Evolutionary conservation across 257 asterid genomes (phyloP).

Genomic region (Penstemon barbatus): DNA sequence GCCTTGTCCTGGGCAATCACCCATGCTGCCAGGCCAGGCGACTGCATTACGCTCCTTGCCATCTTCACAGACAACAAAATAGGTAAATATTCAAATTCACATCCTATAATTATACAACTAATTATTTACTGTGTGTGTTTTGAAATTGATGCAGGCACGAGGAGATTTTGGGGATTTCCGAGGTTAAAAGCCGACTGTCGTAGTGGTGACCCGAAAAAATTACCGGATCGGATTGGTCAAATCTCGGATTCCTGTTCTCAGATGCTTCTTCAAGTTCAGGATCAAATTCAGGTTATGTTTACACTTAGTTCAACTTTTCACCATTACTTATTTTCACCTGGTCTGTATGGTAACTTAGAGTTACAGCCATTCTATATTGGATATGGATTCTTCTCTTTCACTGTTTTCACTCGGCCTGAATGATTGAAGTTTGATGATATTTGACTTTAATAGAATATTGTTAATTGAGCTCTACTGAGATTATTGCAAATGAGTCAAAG

Average conservation of each 20-base stretch:
- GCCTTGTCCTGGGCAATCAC: constrained; percentile 83
- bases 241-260: constrained; percentile 80
- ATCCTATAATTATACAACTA: background rate
- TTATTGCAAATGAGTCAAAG: background rate
- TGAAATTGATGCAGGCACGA: constrained; percentile 39
- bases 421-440: constrained; percentile 3
- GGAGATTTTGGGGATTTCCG: constrained; percentile 68
- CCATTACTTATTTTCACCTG: background rate
- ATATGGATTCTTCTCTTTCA: constrained; percentile 8
- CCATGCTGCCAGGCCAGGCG: constrained; percentile 73
- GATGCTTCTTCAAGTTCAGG: constrained; percentile 80
- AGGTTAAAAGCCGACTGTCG: constrained; percentile 55
- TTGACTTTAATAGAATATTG: constrained; percentile 1
- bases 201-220: constrained; percentile 32
- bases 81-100: constrained; percentile 27
- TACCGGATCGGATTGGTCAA: constrained; percentile 61
- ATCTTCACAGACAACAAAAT: constrained; percentile 41
- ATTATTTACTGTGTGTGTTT: constrained; percentile 3
- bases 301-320: too few relatives aligned
- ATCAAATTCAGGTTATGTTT: constrained; percentile 49
- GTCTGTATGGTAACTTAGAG: background rate
- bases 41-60: constrained; percentile 72
- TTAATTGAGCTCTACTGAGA: background rate
- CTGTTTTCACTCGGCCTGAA: background rate
- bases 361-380: constrained; percentile 2